A percentile compares a stretch with the other conserved stretches of the same genome.
phyloP scores from a whole-genome alignment of 2,329 filamentous ascomycete genomes.

The Microdochium bolleyi region DNA sequence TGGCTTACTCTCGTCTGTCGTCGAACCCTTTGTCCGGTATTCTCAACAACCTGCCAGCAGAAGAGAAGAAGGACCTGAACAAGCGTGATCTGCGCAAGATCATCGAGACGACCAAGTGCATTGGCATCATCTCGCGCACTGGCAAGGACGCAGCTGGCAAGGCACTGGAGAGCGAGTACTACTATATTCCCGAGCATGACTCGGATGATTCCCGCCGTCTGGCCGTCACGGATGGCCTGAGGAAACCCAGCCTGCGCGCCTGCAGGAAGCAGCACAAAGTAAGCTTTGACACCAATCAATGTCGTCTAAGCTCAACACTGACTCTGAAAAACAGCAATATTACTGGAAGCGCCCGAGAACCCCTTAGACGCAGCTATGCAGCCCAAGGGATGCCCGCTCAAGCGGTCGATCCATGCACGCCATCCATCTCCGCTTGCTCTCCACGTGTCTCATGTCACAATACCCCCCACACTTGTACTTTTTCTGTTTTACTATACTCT shows the following conservation, averaged over 20 bases:
- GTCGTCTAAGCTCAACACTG: slow-evolving; percentile 9
- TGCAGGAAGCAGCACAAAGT: slow-evolving; percentile 98
- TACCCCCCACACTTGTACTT: slow-evolving; percentile 1
- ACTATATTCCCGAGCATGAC: slow-evolving; percentile 87
- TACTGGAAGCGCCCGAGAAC: slow-evolving; percentile 60
- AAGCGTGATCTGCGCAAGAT: slow-evolving; percentile 60
- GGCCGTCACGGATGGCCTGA: slow-evolving; percentile 76
- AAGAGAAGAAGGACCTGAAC: slow-evolving; percentile 51
- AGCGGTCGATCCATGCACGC: too few species aligned
- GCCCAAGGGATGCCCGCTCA: too few species aligned
- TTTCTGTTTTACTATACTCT: not conserved
- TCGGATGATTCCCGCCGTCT: slow-evolving; percentile 68
- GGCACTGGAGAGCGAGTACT: slow-evolving; percentile 89
- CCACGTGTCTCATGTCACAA: not conserved
- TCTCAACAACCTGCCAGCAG: slow-evolving; percentile 71
- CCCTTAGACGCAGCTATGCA: slow-evolving; percentile 26
- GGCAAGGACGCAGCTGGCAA: slow-evolving; percentile 97
- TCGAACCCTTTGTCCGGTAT: slow-evolving; percentile 88
- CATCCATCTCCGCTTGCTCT: too few species aligned
- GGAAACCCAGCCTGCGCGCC: slow-evolving; percentile 80
- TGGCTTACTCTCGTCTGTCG: slow-evolving; percentile 87
- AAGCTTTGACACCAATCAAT: slow-evolving; percentile 20
- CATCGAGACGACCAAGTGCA: slow-evolving; percentile 66
- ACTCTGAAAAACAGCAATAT: slow-evolving; percentile 45
- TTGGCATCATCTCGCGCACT: slow-evolving; percentile 81